Evolutionary conservation across 352 stramenopile species (phyloP), one percentile per base, ranked within the genome.

Genomic region (Pythium phragmitis): DNA sequence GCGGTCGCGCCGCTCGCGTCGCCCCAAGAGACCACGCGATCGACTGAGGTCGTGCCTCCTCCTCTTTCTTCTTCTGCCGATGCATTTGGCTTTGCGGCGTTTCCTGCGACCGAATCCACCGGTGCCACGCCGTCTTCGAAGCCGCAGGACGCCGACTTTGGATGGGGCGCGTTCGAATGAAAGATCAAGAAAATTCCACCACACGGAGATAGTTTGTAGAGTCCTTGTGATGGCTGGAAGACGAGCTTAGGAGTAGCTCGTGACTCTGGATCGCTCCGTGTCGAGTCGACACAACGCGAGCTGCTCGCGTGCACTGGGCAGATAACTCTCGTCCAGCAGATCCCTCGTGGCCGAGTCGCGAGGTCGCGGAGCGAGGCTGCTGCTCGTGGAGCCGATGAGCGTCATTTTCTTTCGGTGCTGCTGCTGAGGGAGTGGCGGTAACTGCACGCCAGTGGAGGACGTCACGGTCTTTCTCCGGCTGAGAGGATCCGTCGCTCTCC

Each of bases 291-390:
- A 87, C 7, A 72, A 57, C 17, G 75, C 63, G 17, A 92, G 69
- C 53, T 89, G 78, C 46, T 89, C 83, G 46, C 83, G 85, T 4
- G 60, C 71, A 14, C 70, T 78, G 8, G 79, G 77, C 6, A 92
- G 55, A 57, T 85, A 86, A 16, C 61, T 69, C 36, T 90, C 81
- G 55, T 92, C 77, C 28, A 91, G 80, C 36, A 88, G 66, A 16
- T 88, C 72, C 14, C 75, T 68, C 56, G 82, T 50, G 3, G 65
- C 63, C 48, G 77, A 67, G 33, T 67, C 45, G 9, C 51, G 60
- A 39, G 34, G 34, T 7, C 39, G 47, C 4, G 50, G 21, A 4
- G 55, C 19, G 4, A 34, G 0, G 14, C 6, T 46, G 13, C 39
- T 43, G 30, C 45, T 63, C 49, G 21, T 67, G 2, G 53, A 55